A percentile compares a stretch with the other conserved stretches of the same genome.
Conservation (phyloP, 2,329 filamentous ascomycete genomes). For the Fusarium newnesense region DNA sequence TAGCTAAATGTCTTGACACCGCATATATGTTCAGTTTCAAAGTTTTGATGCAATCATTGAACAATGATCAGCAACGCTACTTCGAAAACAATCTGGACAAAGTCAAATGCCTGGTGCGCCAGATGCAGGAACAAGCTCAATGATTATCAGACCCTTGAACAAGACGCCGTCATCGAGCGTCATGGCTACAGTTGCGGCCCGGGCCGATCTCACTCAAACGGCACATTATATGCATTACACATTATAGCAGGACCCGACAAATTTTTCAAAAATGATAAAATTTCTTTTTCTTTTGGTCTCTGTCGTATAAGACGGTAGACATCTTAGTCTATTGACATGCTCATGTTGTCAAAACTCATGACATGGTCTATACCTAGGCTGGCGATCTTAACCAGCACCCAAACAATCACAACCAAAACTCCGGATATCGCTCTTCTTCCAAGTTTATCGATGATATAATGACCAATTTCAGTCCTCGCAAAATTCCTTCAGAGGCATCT, state of each 20-base stretch:
- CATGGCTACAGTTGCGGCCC: conserved; percentile 7
- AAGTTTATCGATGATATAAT: conserved; percentile 26
- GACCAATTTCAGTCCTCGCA: conserved; percentile 30
- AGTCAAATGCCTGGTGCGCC: conserved; percentile 2
- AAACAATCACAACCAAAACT: conserved; percentile 44
- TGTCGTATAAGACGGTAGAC: neutral
- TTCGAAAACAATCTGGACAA: neutral
- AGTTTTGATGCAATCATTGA: neutral
- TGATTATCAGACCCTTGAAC: neutral
- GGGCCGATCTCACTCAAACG: conserved; percentile 1
- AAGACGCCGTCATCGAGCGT: conserved; percentile 1
- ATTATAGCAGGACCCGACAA: neutral
- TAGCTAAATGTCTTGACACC: neutral
- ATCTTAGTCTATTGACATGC: neutral
- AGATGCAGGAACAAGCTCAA: conserved; percentile 25
- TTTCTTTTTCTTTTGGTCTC: conserved; percentile 4
- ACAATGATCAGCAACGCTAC: neutral
- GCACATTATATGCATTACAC: neutral
- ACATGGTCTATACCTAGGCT: conserved; percentile 12
- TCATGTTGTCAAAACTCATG: neutral
- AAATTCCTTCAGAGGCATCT: conserved; percentile 24
- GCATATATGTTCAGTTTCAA: neutral
- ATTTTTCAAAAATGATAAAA: neutral
- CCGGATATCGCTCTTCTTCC: conserved; percentile 43
- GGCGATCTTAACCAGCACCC: conserved; percentile 23